A percentile compares a stretch with the other conserved stretches of the same genome.
These are phyloP conservation scores for Fennellomyces sp. DNA, from an alignment of 371 early-diverging fungal species.

Conservation along the genomic window DNA sequence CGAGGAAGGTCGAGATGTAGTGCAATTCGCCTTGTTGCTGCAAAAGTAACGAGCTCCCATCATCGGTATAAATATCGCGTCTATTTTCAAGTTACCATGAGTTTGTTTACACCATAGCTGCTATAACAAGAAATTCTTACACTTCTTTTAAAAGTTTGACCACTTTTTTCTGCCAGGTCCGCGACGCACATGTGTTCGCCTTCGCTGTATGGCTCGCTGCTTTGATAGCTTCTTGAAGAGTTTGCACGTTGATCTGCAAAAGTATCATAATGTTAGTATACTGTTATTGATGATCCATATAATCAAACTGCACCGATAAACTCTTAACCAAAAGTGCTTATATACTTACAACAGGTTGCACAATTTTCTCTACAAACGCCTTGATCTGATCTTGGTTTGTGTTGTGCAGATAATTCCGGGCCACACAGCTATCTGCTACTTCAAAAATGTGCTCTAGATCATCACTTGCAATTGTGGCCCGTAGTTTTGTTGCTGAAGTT, in stretches of 20 bases:
- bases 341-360: too few relatives aligned
- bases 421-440: too few relatives aligned
- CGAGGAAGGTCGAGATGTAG: not conserved
- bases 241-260: not conserved
- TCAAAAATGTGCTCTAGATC: too few relatives aligned
- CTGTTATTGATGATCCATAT: too few relatives aligned
- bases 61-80: not conserved
- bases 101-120: not conserved
- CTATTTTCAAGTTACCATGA: not conserved
- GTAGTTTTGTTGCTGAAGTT: not conserved
- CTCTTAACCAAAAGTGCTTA: too few relatives aligned
- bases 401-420: too few relatives aligned
- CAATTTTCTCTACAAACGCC: too few relatives aligned
- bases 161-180: not conserved
- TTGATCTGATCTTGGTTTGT: too few relatives aligned
- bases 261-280: too few relatives aligned
- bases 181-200: not conserved
- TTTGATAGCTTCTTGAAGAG: too few relatives aligned
- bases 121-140: not conserved
- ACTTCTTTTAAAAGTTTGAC: not conserved
- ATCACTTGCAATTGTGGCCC: not conserved
- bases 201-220: too few relatives aligned
- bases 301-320: too few relatives aligned
- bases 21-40: not conserved
- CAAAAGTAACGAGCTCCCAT: not conserved